Percentiles rank a stretch among this genome's conserved stretches.
These are phyloP conservation scores for Neolentinus lepideus DNA, from an alignment of 1,284 basidiomycete genomes.

Conservation along the genomic window DNA sequence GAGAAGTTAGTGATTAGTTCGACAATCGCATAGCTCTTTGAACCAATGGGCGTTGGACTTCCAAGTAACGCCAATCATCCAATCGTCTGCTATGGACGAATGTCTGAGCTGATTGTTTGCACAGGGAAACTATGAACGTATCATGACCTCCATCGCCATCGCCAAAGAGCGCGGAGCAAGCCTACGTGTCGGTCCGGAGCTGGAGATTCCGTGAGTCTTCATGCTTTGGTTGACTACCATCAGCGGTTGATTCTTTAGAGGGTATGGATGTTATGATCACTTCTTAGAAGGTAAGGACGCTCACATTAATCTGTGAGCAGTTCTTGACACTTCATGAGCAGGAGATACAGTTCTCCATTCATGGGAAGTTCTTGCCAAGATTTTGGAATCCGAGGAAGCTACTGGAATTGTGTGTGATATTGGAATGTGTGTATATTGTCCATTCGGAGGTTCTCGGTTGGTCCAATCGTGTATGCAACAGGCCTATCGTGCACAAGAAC, in stretches of 20 bases:
- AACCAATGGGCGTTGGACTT: slow-evolving; percentile 98
- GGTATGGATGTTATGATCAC: slow-evolving; percentile 93
- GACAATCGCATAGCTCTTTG: slow-evolving; percentile 61
- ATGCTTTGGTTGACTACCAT: background rate
- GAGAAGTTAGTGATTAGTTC: background rate
- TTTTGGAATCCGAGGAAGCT: slow-evolving; percentile 73
- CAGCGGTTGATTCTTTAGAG: slow-evolving; percentile 39
- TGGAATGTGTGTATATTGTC: slow-evolving; percentile 59
- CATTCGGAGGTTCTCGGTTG: too few species aligned
- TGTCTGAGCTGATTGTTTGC: background rate
- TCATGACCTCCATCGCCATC: slow-evolving; percentile 81
- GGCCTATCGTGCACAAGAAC: slow-evolving; percentile 96
- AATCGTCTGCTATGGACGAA: background rate
- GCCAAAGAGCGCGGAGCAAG: slow-evolving; percentile 89
- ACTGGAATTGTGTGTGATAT: slow-evolving; percentile 86
- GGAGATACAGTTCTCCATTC: slow-evolving; percentile 94
- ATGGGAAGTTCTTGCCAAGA: slow-evolving; percentile 89
- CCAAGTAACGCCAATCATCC: slow-evolving; percentile 40
- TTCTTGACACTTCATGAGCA: slow-evolving; percentile 21
- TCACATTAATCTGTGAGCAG: background rate
- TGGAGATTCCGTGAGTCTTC: slow-evolving; percentile 86
- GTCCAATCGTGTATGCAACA: slow-evolving; percentile 20
- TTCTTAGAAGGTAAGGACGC: slow-evolving; percentile 68
- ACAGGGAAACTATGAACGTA: slow-evolving; percentile 88
- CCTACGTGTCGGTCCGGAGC: slow-evolving; percentile 93